Evolutionary conservation across 495 filamentous ascomycete genomes (phyloP), one percentile per base, ranked within the genome.

Genomic region (Pyrenula massariospora): DNA sequence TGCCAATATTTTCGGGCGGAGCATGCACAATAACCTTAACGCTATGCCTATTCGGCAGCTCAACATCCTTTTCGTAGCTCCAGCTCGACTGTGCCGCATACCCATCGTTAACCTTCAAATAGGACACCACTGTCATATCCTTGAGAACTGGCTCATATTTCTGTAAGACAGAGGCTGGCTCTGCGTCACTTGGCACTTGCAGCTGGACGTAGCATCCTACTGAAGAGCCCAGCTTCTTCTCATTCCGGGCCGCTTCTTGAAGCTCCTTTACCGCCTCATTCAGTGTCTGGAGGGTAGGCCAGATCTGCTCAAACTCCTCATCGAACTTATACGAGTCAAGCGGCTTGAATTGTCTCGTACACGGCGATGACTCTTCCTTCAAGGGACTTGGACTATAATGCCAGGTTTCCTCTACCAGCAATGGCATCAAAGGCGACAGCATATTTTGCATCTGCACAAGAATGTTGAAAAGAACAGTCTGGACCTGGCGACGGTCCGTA

Each of bases 341-440:
- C 24, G 71, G 61, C 54, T 65, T 59, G 54, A 68, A 64, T 31
- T 71, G 70, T 52, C 64, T 68, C 57, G 77, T 67, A 42, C 73
- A 78, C 60, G 81, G 72, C 36, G 68, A 63, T 31, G 60, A 56
- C 5, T 75, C 70, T 19, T 75, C 63, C 59, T 83, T 82, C 65
- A 95, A 68, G 58, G 71, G 75, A 47, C 74, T 70, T 0, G 91
- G 85, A 1, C 81, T 77, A 67, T 91, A 79, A 12, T 85, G 82
- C 89, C 88, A 95, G 0, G 88, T 82, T 70, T 97, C 94, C 63
- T 93, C 87, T 10, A 95, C 84, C 2, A 99, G 77, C 25, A 91
- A 66, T 0, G 93, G 93, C 19, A 86, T 87, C 57, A 96, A 77
- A 1, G 93, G 92, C 3, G 79, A 80, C 23, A 97, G 74, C 67